Evolutionary conservation across 108 stramenopile species (phyloP).

Genomic region (Fragilaria crotonensis): DNA sequence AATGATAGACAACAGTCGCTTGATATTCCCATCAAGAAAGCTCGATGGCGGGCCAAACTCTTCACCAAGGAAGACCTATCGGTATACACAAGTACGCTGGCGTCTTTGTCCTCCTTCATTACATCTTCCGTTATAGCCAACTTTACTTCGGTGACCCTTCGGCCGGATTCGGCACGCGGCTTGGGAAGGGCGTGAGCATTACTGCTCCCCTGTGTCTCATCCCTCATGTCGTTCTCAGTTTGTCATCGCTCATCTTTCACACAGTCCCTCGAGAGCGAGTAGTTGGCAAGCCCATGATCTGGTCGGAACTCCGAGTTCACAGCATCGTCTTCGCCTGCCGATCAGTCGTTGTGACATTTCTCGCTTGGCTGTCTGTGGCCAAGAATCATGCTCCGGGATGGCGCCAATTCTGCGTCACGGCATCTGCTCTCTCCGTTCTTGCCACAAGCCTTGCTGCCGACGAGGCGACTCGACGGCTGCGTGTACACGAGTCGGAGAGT

Average conservation of each 20-base stretch:
- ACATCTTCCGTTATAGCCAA: conserved; percentile 34
- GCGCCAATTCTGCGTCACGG: conserved; percentile 20
- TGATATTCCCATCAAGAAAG: too few relatives aligned
- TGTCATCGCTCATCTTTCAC: too few relatives aligned
- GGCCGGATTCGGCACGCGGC: conserved; percentile 36
- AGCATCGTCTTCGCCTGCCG: conserved; percentile 47
- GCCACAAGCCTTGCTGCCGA: conserved; percentile 31
- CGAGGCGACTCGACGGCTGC: conserved; percentile 33
- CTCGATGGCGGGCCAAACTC: too few relatives aligned
- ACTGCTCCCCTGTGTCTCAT: conserved; percentile 28
- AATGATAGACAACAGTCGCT: too few relatives aligned
- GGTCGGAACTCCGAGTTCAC: conserved; percentile 60
- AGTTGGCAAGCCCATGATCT: too few relatives aligned
- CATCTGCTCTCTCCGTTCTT: conserved; percentile 19
- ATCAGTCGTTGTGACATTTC: conserved; percentile 23
- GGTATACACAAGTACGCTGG: too few relatives aligned
- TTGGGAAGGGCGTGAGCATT: conserved; percentile 17
- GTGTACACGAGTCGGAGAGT: too few relatives aligned
- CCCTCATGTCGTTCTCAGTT: too few relatives aligned
- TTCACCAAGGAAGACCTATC: too few relatives aligned
- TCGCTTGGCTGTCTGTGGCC: conserved; percentile 24
- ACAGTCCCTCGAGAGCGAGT: too few relatives aligned
- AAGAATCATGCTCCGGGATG: conserved; percentile 14
- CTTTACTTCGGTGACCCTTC: conserved; percentile 44
- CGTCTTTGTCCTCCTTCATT: conserved; percentile 44